Percentiles rank a stretch among this genome's conserved stretches.
phyloP scores from a whole-genome alignment of 2,329 filamentous ascomycete species.

The Myriosclerotinia scirpicola region DNA sequence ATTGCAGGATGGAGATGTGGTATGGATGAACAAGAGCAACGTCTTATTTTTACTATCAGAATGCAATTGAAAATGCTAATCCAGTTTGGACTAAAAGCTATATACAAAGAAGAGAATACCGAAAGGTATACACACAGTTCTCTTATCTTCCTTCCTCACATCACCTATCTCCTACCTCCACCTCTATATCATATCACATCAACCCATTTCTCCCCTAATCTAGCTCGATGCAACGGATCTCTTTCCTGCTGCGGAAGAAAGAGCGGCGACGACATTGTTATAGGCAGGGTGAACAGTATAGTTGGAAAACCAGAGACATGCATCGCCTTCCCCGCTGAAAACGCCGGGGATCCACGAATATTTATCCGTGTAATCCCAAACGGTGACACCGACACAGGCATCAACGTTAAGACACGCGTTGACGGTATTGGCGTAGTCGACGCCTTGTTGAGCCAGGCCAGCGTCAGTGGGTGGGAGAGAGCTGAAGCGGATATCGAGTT shows the following conservation, averaged over 20 bases:
- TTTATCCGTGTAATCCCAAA: conserved; percentile 39
- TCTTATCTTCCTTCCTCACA: background rate
- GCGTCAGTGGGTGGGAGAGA: conserved; percentile 47
- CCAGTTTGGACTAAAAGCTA: background rate
- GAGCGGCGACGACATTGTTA: conserved; percentile 41
- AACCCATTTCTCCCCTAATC: background rate
- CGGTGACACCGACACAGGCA: conserved; percentile 37
- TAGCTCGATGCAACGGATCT: conserved; percentile 19
- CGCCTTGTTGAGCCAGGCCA: conserved; percentile 48
- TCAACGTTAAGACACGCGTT: conserved; percentile 32
- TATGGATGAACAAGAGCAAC: too few relatives aligned
- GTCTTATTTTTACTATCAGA: too few relatives aligned
- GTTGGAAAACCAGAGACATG: conserved; percentile 47
- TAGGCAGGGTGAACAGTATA: conserved; percentile 49
- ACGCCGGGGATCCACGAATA: conserved; percentile 46
- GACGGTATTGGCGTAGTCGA: conserved; percentile 46
- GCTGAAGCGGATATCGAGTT: conserved; percentile 58
- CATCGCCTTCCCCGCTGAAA: conserved; percentile 46
- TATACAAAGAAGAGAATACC: conserved; percentile 13
- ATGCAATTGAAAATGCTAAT: too few relatives aligned
- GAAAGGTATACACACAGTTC: background rate
- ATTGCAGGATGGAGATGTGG: background rate
- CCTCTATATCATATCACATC: background rate
- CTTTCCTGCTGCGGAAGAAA: conserved; percentile 29
- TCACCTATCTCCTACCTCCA: too few relatives aligned